phyloP scores from a whole-genome alignment of 2,329 filamentous ascomycete species.

The Davidsoniella australis region DNA sequence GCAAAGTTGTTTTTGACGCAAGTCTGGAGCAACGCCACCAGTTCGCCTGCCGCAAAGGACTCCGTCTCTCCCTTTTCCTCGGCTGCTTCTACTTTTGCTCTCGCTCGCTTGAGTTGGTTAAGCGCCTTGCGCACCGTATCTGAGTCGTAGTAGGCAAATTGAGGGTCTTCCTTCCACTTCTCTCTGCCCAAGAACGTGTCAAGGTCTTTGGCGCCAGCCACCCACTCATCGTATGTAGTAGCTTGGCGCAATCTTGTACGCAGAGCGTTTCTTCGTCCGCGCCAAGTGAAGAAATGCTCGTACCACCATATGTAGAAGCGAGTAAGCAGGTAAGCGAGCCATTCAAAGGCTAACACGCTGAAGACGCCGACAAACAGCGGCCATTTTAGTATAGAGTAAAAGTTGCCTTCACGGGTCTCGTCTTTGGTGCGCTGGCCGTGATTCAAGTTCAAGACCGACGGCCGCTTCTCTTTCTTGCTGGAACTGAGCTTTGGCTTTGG shows the following conservation, averaged over 20 bases:
- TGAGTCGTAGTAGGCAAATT: slow-evolving; percentile 74
- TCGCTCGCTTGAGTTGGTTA: slow-evolving; percentile 52
- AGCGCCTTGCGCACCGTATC: slow-evolving; percentile 64
- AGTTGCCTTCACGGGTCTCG: slow-evolving; percentile 84
- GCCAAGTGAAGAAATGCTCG: slow-evolving; percentile 82
- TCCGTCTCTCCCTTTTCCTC: slow-evolving; percentile 22
- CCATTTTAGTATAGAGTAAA: slow-evolving; percentile 84
- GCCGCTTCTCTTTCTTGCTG: slow-evolving; percentile 20
- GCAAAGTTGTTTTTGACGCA: slow-evolving; percentile 98
- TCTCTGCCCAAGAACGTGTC: slow-evolving; percentile 70
- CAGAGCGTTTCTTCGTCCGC: slow-evolving; percentile 57
- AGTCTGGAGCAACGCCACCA: slow-evolving; percentile 64
- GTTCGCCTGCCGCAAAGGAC: slow-evolving; percentile 33
- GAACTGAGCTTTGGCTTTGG: slow-evolving; percentile 12
- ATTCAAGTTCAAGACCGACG: slow-evolving; percentile 19
- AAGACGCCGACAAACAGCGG: slow-evolving; percentile 55
- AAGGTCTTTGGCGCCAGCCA: slow-evolving; percentile 57
- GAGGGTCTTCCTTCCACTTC: slow-evolving; percentile 61
- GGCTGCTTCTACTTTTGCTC: slow-evolving; percentile 38
- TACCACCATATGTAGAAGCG: slow-evolving; percentile 82
- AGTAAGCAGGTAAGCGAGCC: slow-evolving; percentile 57
- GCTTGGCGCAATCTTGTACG: slow-evolving; percentile 55
- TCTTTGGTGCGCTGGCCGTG: slow-evolving; percentile 53
- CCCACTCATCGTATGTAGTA: slow-evolving; percentile 68
- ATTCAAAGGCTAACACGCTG: slow-evolving; percentile 12